A percentile compares a stretch with the other conserved stretches of the same genome.
Evolutionary conservation across 768 basidiomycete genomes (phyloP).

Genomic region (Strobilomyces echinocephalus): DNA sequence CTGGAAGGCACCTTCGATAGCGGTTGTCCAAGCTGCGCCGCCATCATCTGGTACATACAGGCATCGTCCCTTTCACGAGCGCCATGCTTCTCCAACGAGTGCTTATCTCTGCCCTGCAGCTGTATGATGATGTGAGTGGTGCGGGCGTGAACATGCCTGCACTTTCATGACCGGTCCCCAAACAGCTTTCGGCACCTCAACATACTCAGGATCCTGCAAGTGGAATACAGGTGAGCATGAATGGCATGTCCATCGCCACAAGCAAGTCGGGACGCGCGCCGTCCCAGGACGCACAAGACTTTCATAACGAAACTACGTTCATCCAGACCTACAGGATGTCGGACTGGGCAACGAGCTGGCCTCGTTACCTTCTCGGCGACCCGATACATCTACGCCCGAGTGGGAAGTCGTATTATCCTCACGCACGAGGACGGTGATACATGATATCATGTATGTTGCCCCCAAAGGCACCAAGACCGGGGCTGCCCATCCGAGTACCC

Average conservation of each 20-base stretch:
- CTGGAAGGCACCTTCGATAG: no score
- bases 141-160: neutral
- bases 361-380: conserved; percentile 48
- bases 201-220: conserved; percentile 38
- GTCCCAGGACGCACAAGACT: conserved; percentile 20
- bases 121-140: conserved; percentile 70
- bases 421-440: neutral
- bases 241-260: conserved; percentile 47
- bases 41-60: conserved; percentile 88
- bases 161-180: conserved; percentile 1
- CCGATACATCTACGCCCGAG: conserved; percentile 36
- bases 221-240: conserved; percentile 44
- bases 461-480: conserved; percentile 19
- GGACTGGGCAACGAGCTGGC: conserved; percentile 49
- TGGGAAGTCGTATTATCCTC: conserved; percentile 13
- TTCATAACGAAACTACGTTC: conserved; percentile 32
- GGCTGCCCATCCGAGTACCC: conserved; percentile 32
- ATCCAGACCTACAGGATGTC: conserved; percentile 83
- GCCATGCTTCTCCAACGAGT: conserved; percentile 54
- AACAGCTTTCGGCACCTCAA: conserved; percentile 37
- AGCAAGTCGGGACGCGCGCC: no score
- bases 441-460: conserved; percentile 23
- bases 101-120: conserved; percentile 77
- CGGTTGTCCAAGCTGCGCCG: no score
- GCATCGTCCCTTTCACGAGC: conserved; percentile 35